A percentile compares a stretch with the other conserved stretches of the same genome.
Conservation (phyloP, 176 grass and related monocot genomes). For the Dendrocalamus sinicus region DNA sequence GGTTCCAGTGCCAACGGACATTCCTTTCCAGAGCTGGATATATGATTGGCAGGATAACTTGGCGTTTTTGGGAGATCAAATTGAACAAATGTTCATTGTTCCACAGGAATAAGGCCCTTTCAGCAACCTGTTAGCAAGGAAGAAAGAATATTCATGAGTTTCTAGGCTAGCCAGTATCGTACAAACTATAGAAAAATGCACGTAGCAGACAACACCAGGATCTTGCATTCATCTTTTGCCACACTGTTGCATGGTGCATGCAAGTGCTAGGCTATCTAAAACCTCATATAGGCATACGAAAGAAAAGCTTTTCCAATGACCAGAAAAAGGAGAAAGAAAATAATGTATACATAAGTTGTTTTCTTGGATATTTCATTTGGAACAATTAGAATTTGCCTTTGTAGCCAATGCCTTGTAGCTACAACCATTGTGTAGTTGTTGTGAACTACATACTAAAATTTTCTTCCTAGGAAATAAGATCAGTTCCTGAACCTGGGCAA, state of each 20-base stretch:
- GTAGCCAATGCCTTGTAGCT: conserved; percentile 9
- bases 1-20: conserved; percentile 82
- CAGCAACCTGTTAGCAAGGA: conserved; percentile 76
- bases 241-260: neutral
- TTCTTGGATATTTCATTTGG: conserved; percentile 24
- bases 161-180: neutral
- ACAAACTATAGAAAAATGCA: conserved; percentile 28
- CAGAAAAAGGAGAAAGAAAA: neutral
- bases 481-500: conserved; percentile 17
- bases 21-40: conserved; percentile 88
- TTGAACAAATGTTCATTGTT: conserved; percentile 85
- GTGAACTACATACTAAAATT: conserved; percentile 21
- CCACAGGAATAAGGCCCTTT: conserved; percentile 89
- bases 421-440: neutral
- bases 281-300: conserved; percentile 6
- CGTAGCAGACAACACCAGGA: neutral
- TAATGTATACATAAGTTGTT: neutral
- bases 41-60: conserved; percentile 85
- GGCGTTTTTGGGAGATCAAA: conserved; percentile 78
- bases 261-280: conserved; percentile 14
- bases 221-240: conserved; percentile 12
- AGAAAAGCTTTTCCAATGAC: conserved; percentile 3
- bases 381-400: conserved; percentile 14
- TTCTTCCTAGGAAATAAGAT: neutral
- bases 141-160: conserved; percentile 27